phyloP scores from a whole-genome alignment of 2,329 filamentous ascomycete species.

The Diaporthe amygdali region DNA sequence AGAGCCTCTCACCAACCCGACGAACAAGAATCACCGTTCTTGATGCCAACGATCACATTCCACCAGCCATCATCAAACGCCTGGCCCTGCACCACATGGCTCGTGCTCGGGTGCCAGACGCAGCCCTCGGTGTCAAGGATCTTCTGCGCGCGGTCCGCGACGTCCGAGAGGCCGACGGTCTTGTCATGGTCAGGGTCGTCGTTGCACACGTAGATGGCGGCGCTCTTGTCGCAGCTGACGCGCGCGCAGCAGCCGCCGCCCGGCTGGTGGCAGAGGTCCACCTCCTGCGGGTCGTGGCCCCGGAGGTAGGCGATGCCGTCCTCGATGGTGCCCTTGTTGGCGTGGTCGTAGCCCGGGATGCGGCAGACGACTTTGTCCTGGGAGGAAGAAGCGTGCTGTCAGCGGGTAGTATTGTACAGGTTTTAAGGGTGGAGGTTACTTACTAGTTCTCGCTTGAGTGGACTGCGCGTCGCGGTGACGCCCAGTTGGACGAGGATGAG shows the following conservation, averaged over 20 bases:
- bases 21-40: neutral
- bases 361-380: slow-evolving; percentile 4
- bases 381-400: neutral
- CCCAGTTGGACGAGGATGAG: neutral
- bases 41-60: slow-evolving; percentile 9
- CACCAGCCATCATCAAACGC: slow-evolving; percentile 11
- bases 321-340: neutral
- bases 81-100: neutral
- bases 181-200: neutral
- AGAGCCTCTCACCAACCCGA: too few relatives aligned
- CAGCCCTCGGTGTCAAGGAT: neutral
- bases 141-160: neutral
- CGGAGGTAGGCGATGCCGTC: neutral
- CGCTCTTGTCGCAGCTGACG: neutral
- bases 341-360: neutral
- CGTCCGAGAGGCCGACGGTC: neutral
- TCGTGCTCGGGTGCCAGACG: neutral
- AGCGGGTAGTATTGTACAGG: neutral
- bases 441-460: neutral
- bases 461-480: neutral
- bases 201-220: slow-evolving; percentile 14
- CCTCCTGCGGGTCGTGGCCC: neutral
- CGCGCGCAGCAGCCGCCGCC: neutral
- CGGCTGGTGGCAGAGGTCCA: neutral
- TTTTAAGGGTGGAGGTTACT: neutral